These are phyloP conservation scores for Apostasia ramifera DNA, from an alignment of 106 monocot species.

Conservation along the genomic window DNA sequence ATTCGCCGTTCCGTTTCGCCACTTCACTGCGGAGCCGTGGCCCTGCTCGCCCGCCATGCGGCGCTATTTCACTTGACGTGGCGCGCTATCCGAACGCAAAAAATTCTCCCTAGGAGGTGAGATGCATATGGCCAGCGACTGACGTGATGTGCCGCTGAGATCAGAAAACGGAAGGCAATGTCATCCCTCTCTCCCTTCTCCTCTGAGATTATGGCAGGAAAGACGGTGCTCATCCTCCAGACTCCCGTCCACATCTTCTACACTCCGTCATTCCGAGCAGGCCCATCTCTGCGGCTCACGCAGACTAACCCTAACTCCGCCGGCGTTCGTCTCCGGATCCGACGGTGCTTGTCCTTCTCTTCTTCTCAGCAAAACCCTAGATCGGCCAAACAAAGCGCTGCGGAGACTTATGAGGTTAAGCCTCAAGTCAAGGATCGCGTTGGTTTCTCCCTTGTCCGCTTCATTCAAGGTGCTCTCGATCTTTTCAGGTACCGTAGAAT, in stretches of 20 bases:
- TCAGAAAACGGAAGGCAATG: too few relatives aligned
- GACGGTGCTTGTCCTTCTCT: conserved; percentile 8
- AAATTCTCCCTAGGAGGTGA: too few relatives aligned
- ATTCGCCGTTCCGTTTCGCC: too few relatives aligned
- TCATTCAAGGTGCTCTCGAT: conserved; percentile 8
- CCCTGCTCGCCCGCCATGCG: too few relatives aligned
- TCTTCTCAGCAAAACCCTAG: neutral
- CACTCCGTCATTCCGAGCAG: neutral
- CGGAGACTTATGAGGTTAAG: neutral
- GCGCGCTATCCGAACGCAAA: too few relatives aligned
- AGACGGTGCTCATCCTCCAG: conserved; percentile 7
- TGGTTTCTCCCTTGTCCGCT: neutral
- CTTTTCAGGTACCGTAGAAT: conserved; percentile 12
- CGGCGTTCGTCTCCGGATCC: conserved; percentile 4
- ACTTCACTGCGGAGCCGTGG: too few relatives aligned
- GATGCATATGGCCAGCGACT: too few relatives aligned
- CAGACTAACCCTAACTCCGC: neutral
- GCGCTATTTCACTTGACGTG: too few relatives aligned
- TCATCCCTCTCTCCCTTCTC: neutral
- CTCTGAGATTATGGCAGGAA: conserved; percentile 16
- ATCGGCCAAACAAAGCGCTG: neutral
- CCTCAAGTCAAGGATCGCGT: neutral
- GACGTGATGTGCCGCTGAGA: too few relatives aligned
- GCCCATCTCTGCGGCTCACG: neutral
- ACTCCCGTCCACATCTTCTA: conserved; percentile 2